Conservation (phyloP, 75 land plant genomes). For the Pinus taeda region DNA sequence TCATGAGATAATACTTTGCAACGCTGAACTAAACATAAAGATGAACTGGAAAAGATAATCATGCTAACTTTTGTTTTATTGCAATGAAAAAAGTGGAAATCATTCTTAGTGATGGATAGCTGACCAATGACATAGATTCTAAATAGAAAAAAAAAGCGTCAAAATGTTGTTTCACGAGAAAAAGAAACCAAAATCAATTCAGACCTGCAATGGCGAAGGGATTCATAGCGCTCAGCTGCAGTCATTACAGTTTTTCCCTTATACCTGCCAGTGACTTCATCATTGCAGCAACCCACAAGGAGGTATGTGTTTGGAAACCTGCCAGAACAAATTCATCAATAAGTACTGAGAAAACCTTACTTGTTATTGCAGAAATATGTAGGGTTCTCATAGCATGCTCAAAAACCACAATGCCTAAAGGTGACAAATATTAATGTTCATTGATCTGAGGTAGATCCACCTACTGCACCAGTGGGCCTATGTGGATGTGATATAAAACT, state of each 20-base stretch:
- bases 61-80: neutral
- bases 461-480: neutral
- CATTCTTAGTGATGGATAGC: neutral
- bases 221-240: constrained; percentile 85
- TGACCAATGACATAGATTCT: neutral
- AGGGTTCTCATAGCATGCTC: neutral
- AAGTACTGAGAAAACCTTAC: neutral
- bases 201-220: constrained; percentile 93
- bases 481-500: too few relatives aligned
- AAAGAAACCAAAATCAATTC: constrained; percentile 11
- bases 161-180: neutral
- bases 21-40: neutral
- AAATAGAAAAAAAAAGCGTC: neutral
- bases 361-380: neutral
- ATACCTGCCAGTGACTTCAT: constrained; percentile 73
- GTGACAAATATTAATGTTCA: neutral
- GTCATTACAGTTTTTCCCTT: constrained; percentile 96
- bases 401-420: neutral
- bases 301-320: constrained; percentile 86
- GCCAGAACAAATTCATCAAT: constrained; percentile 11
- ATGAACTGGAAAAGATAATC: neutral
- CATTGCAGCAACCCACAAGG: constrained; percentile 91
- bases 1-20: neutral
- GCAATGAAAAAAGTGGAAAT: too few relatives aligned
- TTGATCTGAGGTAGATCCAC: neutral